Base-by-base conservation (phyloP, 441 rosid genomes). In the Populus trichocarpa region DNA sequence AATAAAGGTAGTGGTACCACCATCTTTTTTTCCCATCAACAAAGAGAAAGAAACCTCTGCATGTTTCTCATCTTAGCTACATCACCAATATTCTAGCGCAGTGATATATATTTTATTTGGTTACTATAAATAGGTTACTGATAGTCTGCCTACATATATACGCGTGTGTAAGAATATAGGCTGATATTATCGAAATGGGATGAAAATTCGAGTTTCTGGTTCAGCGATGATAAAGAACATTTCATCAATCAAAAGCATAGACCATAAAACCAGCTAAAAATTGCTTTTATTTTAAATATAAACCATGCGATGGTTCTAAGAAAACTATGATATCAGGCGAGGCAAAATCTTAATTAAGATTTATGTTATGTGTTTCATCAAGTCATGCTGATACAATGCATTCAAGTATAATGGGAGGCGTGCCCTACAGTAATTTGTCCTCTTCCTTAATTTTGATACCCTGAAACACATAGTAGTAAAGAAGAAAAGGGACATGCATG, bases 1-100 rank as follows among this genome's bases (percentile, higher is more conserved):
- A 88, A 91, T 83, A 89, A 91, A 91, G 88, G 64, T 30, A 10
- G 32, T 77, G 74, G 79, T 71, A 70, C 82, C 83, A 23, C 32
- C 81, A 78, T 71, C 81, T 67, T 76, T 36, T 67, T 30, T 74
- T 73, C 63, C 18, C 28, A 36, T 8, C 22, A 65, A 38, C 57
- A 71, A 64, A 68, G 70, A 38, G 50, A 63, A 72, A 67, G 10
- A 46, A 57, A 13, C 65, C 26, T 76, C 25, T 42, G 76, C 78
- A 22, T 75, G 61, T 74, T 78, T 75, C 79, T 75, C 59, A 76
- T 25, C 65, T 67, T 30, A 40, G 40, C 6, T 74, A 33, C 53
- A 20, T 33, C 6, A 14, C 20, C 32, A 30, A 30, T 25, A 25
- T 25, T 30, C 4, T 2, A 8, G 65, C 2, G n/a, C 18, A 18